Conservation (phyloP, 805 yeast species). For the Martiniozyma abietophila region DNA sequence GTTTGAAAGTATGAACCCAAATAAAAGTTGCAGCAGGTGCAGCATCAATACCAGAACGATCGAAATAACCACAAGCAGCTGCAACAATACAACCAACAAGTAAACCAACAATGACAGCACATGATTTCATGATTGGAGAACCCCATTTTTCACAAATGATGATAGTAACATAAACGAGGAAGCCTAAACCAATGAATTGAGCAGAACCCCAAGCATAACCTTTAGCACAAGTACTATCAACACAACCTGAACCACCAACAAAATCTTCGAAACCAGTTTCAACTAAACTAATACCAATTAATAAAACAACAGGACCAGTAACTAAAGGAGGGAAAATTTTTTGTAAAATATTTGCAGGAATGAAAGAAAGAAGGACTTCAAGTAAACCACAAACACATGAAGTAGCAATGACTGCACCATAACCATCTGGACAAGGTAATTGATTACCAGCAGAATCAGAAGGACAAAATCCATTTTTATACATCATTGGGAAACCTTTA, state of each 20-base stretch:
- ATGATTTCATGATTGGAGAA: constrained; percentile 88
- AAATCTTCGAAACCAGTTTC: constrained; percentile 72
- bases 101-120: constrained; percentile 83
- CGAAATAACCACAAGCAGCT: constrained; percentile 82
- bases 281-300: constrained; percentile 68
- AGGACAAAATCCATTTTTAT: constrained; percentile 60
- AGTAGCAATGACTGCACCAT: constrained; percentile 79
- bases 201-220: constrained; percentile 74
- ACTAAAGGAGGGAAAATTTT: constrained; percentile 80
- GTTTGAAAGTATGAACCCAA: constrained; percentile 81
- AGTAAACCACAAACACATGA: constrained; percentile 69
- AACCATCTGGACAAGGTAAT: constrained; percentile 82
- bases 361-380: constrained; percentile 63
- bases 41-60: constrained; percentile 40
- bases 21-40: constrained; percentile 81
- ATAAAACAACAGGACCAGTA: constrained; percentile 85
- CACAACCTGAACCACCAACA: constrained; percentile 76
- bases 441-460: constrained; percentile 50
- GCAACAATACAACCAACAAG: constrained; percentile 87
- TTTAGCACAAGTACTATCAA: constrained; percentile 38
- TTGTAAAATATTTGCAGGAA: constrained; percentile 66
- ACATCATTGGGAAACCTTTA: constrained; percentile 75
- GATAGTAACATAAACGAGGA: constrained; percentile 67
- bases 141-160: constrained; percentile 79
- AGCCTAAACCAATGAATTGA: constrained; percentile 78